phyloP scores from a whole-genome alignment of 768 basidiomycete genomes.

The Amanita thiersii region DNA sequence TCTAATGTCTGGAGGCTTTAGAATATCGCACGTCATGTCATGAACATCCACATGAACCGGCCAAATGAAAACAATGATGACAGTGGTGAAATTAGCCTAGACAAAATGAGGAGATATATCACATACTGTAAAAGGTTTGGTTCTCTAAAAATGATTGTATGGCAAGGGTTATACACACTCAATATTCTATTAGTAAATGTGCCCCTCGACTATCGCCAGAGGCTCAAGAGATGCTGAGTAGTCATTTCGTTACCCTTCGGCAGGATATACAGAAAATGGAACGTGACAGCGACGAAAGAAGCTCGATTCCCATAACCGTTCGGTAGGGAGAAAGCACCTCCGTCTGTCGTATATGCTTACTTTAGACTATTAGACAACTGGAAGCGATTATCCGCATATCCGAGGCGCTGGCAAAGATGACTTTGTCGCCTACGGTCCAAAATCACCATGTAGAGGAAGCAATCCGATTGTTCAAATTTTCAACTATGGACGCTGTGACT shows the following conservation, averaged over 20 bases:
- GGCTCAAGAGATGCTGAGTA: slow-evolving; percentile 93
- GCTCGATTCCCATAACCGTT: slow-evolving; percentile 96
- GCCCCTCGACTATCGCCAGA: slow-evolving; percentile 91
- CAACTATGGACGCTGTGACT: slow-evolving; percentile 98
- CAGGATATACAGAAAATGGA: slow-evolving; percentile 96
- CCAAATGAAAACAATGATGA: slow-evolving; percentile 63
- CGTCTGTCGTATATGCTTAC: not conserved
- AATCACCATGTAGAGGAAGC: slow-evolving; percentile 97
- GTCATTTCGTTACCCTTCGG: slow-evolving; percentile 88
- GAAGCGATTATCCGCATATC: slow-evolving; percentile 99
- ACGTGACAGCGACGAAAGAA: slow-evolving; percentile 92
- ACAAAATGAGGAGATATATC: slow-evolving; percentile 98
- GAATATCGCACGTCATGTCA: slow-evolving; percentile 95
- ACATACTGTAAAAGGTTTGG: slow-evolving; percentile 89
- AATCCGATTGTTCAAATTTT: slow-evolving; percentile 96
- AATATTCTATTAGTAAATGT: slow-evolving; percentile 62
- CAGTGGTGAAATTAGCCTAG: slow-evolving; percentile 87
- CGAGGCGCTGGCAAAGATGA: slow-evolving; percentile 92
- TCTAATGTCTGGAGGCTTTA: slow-evolving; percentile 19
- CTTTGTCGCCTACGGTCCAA: slow-evolving; percentile 77
- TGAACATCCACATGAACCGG: slow-evolving; percentile 98
- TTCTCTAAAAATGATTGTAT: not conserved
- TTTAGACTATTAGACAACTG: slow-evolving; percentile 52
- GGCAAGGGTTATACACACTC: not conserved
- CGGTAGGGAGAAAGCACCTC: slow-evolving; percentile 57